Base-by-base conservation (phyloP, 495 filamentous ascomycete genomes). In the Daldinia loculata region DNA sequence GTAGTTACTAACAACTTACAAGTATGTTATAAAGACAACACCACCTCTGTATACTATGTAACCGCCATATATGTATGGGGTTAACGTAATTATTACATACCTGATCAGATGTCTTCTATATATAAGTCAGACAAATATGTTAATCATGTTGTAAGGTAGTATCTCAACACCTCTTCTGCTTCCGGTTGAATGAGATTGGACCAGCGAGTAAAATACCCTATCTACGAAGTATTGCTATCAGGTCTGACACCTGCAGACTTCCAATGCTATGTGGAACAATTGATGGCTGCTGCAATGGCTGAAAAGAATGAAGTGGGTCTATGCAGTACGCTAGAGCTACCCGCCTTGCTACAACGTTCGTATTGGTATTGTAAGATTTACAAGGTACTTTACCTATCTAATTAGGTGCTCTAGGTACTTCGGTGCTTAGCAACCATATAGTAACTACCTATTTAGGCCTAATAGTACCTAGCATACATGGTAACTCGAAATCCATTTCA, bases 401-500 rank as follows among this genome's bases (percentile, higher is more conserved):
- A 30, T 53, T 53, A 30, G 24, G 50, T 30, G 50, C 12, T 30
- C 0, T n/a, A 53, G 50, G 50, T 53, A 53, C 24, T 14, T 53
- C n/a, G 2, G 11, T 12, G 27, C 12, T 12, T 26, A 52, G 22
- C 22, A 26, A 52, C 22, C 50, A 29, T 27, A 48, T 4, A 27
- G 26, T 29, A 29, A 29, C 27, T 29, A 29, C 26, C 26, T 27
- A 29, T 29, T 29, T 29, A 29, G 27, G 27, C 27, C 27, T 29
- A 29, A 29, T 29, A 29, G 27, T 29, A 27, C 27, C 2, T 27
- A 29, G 27, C 27, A 29, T 32, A 32, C 29, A 19, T 4, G 27
- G 24, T 29, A 52, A 66, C 48, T 45, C 41, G 34, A 52, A 52
- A 39, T 50, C 48, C 27, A 67, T 56, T 63, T 62, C 32, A 59